Evolutionary conservation across 306 rosid species (phyloP).

Genomic region (Castanea crenata): DNA sequence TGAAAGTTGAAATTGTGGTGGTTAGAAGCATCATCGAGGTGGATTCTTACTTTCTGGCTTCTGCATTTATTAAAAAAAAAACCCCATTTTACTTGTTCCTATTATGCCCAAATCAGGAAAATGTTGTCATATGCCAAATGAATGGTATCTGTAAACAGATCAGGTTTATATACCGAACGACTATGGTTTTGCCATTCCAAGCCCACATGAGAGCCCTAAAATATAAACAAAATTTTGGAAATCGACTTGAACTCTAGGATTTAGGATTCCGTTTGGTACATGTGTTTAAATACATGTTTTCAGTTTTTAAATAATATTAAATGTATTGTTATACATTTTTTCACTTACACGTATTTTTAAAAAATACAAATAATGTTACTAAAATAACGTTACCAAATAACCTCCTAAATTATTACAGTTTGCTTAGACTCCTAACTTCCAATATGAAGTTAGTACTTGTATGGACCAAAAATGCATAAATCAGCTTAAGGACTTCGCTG

Average conservation of each 20-base stretch:
- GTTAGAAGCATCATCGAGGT: not conserved
- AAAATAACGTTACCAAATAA: too few relatives aligned
- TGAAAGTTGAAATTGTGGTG: too few relatives aligned
- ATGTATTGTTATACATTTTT: too few relatives aligned
- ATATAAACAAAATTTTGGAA: not conserved
- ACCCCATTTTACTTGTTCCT: not conserved
- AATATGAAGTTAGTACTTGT: not conserved
- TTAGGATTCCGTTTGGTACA: too few relatives aligned
- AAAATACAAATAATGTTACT: too few relatives aligned
- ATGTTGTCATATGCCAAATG: not conserved
- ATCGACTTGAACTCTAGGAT: not conserved
- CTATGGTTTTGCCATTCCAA: not conserved
- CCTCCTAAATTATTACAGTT: not conserved
- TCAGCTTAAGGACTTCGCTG: too few relatives aligned
- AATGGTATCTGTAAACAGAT: not conserved
- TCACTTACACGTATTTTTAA: too few relatives aligned
- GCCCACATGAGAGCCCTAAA: not conserved
- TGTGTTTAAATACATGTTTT: too few relatives aligned
- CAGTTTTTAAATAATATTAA: too few relatives aligned
- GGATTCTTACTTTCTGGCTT: not conserved
- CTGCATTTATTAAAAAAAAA: not conserved
- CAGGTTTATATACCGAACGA: too few relatives aligned
- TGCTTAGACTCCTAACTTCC: not conserved
- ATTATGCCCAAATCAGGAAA: not conserved
- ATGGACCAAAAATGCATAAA: too few relatives aligned